phyloP scores from a whole-genome alignment of 73 alveolate genomes.

The Uronychia binucleata region DNA sequence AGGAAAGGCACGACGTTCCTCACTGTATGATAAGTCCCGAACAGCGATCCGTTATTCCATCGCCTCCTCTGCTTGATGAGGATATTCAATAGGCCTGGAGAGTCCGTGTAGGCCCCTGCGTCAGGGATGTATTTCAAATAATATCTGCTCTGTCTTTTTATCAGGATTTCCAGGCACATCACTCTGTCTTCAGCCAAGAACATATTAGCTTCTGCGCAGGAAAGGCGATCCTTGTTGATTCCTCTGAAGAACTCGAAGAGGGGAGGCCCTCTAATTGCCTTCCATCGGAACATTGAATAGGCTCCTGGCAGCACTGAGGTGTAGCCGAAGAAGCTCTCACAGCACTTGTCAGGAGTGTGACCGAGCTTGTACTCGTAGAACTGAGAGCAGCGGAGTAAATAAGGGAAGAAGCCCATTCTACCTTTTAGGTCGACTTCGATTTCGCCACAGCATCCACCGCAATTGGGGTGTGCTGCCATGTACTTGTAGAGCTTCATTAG shows the following conservation, averaged over 20 bases:
- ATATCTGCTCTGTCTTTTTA: slow-evolving; percentile 16
- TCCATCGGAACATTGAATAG: slow-evolving; percentile 57
- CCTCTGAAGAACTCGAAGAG: slow-evolving; percentile 46
- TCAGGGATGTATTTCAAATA: slow-evolving; percentile 49
- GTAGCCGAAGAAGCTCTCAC: slow-evolving; percentile 48
- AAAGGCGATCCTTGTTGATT: slow-evolving; percentile 18
- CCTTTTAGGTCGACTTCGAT: slow-evolving; percentile 43
- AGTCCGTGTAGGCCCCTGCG: slow-evolving; percentile 60
- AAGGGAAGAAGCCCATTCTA: slow-evolving; percentile 3
- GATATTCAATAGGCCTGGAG: slow-evolving; percentile 40
- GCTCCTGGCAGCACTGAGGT: slow-evolving; percentile 66
- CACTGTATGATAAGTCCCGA: slow-evolving; percentile 50
- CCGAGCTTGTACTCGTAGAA: slow-evolving; percentile 53
- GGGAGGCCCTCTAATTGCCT: slow-evolving; percentile 56
- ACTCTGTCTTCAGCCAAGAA: slow-evolving; percentile 72
- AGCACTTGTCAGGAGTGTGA: slow-evolving; percentile 55
- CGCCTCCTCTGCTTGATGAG: slow-evolving; percentile 68
- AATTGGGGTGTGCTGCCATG: slow-evolving; percentile 10
- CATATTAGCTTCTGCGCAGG: slow-evolving; percentile 60
- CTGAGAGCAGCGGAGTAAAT: slow-evolving; percentile 30
- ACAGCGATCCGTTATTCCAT: slow-evolving; percentile 71
- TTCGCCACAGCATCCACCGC: slow-evolving; percentile 68
- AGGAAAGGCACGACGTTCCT: slow-evolving; percentile 23
- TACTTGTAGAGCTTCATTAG: slow-evolving; percentile 25
- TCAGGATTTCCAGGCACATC: slow-evolving; percentile 60